Evolutionary conservation across 805 yeast species (phyloP).

Genomic region (Candida verbasci): DNA sequence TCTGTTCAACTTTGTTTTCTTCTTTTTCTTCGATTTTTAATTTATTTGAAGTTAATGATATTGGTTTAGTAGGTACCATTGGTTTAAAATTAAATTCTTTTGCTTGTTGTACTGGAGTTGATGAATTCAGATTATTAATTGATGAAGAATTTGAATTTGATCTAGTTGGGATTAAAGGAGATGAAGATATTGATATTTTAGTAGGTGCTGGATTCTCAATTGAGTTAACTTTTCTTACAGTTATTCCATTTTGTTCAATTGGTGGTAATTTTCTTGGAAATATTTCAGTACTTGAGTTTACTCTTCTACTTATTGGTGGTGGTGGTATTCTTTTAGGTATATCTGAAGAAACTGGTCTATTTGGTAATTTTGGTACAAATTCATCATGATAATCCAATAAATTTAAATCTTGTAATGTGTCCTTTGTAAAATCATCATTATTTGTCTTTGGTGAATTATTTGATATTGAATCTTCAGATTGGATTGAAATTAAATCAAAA

Average conservation of each 20-base stretch:
- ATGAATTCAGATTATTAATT: constrained; percentile 16
- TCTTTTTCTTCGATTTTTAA: constrained; percentile 4
- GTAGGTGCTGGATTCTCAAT: background rate
- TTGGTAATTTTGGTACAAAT: constrained; percentile 8
- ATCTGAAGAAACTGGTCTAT: constrained; percentile 11
- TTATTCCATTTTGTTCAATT: background rate
- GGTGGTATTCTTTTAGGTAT: constrained; percentile 18
- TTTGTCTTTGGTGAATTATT: constrained; percentile 4
- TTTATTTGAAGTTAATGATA: constrained; percentile 17
- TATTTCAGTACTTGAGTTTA: constrained; percentile 16
- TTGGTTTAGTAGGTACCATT: constrained; percentile 34
- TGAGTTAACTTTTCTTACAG: background rate
- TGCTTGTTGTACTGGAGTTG: constrained; percentile 4
- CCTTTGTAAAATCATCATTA: constrained; percentile 18
- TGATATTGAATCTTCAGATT: background rate
- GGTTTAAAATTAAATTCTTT: constrained; percentile 19
- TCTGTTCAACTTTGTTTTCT: constrained; percentile 1
- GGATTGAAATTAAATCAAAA: constrained; percentile 8
- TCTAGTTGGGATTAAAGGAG: constrained; percentile 37
- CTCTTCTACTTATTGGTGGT: constrained; percentile 16
- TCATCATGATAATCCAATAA: constrained; percentile 25
- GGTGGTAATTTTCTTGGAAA: constrained; percentile 10
- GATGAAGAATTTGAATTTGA: constrained; percentile 26
- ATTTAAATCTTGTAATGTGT: constrained; percentile 32
- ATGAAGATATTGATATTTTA: constrained; percentile 16